A percentile compares a stretch with the other conserved stretches of the same genome.
phyloP scores from a whole-genome alignment of 176 grass and related monocot genomes.

The Aegilops bicornis region DNA sequence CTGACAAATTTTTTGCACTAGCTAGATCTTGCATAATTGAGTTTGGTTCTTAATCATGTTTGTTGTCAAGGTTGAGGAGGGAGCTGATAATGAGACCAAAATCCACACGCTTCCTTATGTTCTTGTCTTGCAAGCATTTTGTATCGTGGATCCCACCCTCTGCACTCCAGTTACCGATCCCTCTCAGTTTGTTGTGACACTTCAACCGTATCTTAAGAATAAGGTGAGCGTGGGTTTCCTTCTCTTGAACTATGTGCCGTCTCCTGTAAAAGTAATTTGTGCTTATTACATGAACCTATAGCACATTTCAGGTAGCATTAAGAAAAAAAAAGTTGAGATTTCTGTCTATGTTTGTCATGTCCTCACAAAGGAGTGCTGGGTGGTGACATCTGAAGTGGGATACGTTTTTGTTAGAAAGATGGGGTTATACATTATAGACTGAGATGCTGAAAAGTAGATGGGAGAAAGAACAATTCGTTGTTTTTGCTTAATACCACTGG shows the following conservation, averaged over 20 bases:
- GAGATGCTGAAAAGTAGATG: background rate
- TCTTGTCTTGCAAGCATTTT: constrained; percentile 97
- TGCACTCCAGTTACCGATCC: constrained; percentile 92
- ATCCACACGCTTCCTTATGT: constrained; percentile 81
- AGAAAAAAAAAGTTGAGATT: background rate
- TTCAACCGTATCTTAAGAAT: constrained; percentile 98
- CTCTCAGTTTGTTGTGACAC: constrained; percentile 97
- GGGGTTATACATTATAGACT: background rate
- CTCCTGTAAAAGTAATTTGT: constrained; percentile 26
- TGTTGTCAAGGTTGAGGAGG: constrained; percentile 84
- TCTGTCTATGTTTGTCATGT: background rate
- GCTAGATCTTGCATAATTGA: constrained; percentile 26
- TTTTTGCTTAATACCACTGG: background rate
- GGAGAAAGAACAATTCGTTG: background rate
- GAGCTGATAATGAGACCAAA: constrained; percentile 69
- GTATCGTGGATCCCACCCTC: constrained; percentile 85
- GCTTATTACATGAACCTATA: constrained; percentile 10
- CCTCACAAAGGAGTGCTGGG: background rate
- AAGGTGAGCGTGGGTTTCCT: constrained; percentile 56
- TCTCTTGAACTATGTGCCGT: constrained; percentile 21
- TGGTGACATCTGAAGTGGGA: constrained; percentile 7
- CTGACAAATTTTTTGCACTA: constrained; percentile 23
- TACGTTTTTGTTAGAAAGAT: background rate
- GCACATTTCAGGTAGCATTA: background rate
- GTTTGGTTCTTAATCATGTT: constrained; percentile 23